Conservation (phyloP, 108 stramenopile genomes). For the Nitzschia sp. region DNA sequence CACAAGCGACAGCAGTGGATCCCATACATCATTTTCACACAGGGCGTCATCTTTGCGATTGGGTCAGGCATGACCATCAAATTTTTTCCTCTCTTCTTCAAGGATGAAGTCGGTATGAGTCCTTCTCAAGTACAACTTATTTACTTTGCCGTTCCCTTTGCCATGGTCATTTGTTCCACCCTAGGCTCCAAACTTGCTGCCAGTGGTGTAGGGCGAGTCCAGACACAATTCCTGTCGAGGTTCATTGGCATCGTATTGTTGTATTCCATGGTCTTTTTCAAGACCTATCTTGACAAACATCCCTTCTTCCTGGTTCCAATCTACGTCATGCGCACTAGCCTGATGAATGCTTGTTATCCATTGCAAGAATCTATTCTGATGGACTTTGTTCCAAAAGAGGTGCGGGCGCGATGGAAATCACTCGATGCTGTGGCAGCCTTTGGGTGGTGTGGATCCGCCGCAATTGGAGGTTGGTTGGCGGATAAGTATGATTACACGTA, state of each 20-base stretch:
- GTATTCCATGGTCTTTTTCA: conserved; percentile 52
- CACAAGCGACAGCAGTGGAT: conserved; percentile 40
- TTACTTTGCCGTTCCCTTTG: conserved; percentile 42
- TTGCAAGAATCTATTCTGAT: conserved; percentile 60
- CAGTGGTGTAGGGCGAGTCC: conserved; percentile 43
- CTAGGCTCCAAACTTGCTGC: conserved; percentile 14
- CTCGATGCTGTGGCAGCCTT: conserved; percentile 61
- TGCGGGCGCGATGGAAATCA: conserved; percentile 67
- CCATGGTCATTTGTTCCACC: conserved; percentile 29
- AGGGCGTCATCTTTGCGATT: conserved; percentile 47
- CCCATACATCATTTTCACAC: conserved; percentile 52
- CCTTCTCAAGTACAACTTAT: conserved; percentile 63
- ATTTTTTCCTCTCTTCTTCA: conserved; percentile 86
- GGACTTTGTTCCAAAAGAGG: conserved; percentile 62
- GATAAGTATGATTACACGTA: conserved; percentile 65
- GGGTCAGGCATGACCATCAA: conserved; percentile 82
- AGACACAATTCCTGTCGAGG: conserved; percentile 45
- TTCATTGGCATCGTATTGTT: conserved; percentile 36
- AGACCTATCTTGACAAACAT: conserved; percentile 34
- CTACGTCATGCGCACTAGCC: conserved; percentile 56
- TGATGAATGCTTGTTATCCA: conserved; percentile 61
- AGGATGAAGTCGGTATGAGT: conserved; percentile 57
- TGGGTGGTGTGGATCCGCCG: conserved; percentile 82
- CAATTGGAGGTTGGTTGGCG: conserved; percentile 61
- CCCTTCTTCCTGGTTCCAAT: conserved; percentile 45